Conservation (phyloP, 116 monocot species). For the Dioscorea cayenensis region DNA sequence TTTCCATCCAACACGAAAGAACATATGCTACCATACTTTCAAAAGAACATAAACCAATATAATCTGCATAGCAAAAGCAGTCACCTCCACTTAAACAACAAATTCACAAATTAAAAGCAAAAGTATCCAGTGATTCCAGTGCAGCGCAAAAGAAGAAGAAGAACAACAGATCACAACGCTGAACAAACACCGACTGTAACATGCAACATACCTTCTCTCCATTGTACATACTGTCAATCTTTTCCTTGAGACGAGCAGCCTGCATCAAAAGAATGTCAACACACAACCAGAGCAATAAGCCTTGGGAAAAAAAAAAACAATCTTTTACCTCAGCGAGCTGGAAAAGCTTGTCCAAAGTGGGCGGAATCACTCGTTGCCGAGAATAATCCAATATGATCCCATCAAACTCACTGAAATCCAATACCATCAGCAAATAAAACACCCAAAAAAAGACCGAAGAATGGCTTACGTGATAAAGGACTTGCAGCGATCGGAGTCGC, state of each 20-base stretch:
- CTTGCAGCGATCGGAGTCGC: constrained; percentile 76
- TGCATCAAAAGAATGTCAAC: constrained; percentile 11
- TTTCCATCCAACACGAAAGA: neutral
- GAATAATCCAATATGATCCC: constrained; percentile 80
- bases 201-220: constrained; percentile 56
- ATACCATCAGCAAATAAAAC: neutral
- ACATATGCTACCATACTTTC: neutral
- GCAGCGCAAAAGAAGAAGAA: neutral
- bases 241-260: constrained; percentile 76
- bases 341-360: constrained; percentile 73
- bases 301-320: neutral
- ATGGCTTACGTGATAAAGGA: constrained; percentile 84
- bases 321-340: constrained; percentile 66
- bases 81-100: neutral
- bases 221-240: constrained; percentile 78
- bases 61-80: neutral
- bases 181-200: neutral
- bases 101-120: neutral
- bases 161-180: neutral
- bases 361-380: constrained; percentile 49
- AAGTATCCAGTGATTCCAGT: neutral
- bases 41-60: neutral
- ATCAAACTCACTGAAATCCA: constrained; percentile 53
- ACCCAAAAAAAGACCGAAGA: neutral
- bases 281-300: too few species aligned